phyloP scores from a whole-genome alignment of 177 flowering plant species.

The Vitis hybrid region DNA sequence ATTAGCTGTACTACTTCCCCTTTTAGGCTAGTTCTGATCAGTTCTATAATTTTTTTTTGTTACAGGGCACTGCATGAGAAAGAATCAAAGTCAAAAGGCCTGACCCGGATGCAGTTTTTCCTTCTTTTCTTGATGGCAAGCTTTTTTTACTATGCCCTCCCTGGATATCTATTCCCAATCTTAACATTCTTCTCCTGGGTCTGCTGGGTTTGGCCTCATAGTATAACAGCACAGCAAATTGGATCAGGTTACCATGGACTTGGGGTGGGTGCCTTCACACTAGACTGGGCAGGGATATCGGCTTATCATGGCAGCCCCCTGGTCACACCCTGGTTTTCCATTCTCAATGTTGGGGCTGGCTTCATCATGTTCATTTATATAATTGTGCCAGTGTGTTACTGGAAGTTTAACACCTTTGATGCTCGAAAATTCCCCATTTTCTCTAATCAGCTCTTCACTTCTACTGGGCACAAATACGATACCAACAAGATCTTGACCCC shows the following conservation, averaged over 20 bases:
- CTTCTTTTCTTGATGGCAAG: constrained; percentile 67
- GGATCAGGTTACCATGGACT: constrained; percentile 93
- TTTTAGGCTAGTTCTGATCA: neutral
- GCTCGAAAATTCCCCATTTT: constrained; percentile 86
- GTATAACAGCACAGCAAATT: constrained; percentile 88
- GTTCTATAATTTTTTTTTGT: constrained; percentile 5
- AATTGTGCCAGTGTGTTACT: constrained; percentile 83
- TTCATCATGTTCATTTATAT: constrained; percentile 92
- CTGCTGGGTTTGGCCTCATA: constrained; percentile 88
- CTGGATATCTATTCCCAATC: constrained; percentile 84
- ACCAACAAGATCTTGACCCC: constrained; percentile 84
- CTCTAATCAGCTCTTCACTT: constrained; percentile 72
- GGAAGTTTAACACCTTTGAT: constrained; percentile 87
- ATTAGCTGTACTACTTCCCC: neutral
- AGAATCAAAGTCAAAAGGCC: constrained; percentile 53
- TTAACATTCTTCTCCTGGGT: constrained; percentile 97
- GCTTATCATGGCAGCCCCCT: constrained; percentile 96
- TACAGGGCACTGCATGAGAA: constrained; percentile 92
- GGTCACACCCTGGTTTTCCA: constrained; percentile 81
- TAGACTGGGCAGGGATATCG: constrained; percentile 97
- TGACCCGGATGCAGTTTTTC: constrained; percentile 84
- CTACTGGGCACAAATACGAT: constrained; percentile 66
- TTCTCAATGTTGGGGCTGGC: constrained; percentile 80
- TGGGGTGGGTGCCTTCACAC: constrained; percentile 85
- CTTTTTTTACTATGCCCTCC: constrained; percentile 72